Evolutionary conservation across 1,284 basidiomycete species (phyloP).

Genomic region (Cutaneotrichosporon mucoides): DNA sequence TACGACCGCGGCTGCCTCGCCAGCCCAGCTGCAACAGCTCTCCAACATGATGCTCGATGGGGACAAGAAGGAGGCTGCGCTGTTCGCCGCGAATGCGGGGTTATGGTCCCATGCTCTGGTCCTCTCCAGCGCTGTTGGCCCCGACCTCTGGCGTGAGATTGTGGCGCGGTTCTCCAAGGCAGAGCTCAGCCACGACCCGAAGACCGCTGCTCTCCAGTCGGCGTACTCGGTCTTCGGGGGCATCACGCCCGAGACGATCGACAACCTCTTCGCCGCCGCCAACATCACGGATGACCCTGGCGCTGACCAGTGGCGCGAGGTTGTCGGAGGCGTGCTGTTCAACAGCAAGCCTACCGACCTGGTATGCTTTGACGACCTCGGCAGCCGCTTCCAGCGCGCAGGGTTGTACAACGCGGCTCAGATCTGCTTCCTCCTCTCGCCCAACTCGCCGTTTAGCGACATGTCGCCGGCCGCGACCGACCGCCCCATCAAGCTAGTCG

Average conservation of each 20-base stretch:
- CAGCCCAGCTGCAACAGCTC: slow-evolving; percentile 64
- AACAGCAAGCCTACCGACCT: slow-evolving; percentile 61
- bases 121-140: slow-evolving; percentile 88
- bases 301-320: slow-evolving; percentile 71
- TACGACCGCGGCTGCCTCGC: slow-evolving; percentile 39
- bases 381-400: slow-evolving; percentile 70
- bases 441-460: slow-evolving; percentile 70
- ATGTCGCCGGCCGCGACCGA: slow-evolving; percentile 32
- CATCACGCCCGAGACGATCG: slow-evolving; percentile 20
- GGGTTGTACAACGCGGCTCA: slow-evolving; percentile 83
- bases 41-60: slow-evolving; percentile 74
- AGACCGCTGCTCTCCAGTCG: slow-evolving; percentile 56
- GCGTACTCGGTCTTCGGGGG: slow-evolving; percentile 85
- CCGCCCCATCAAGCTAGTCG: slow-evolving; percentile 37
- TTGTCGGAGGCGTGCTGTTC: slow-evolving; percentile 75
- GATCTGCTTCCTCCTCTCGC: slow-evolving; percentile 74
- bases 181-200: slow-evolving; percentile 59
- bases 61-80: slow-evolving; percentile 79
- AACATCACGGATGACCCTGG: slow-evolving; percentile 37
- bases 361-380: slow-evolving; percentile 75
- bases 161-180: slow-evolving; percentile 78
- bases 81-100: slow-evolving; percentile 78
- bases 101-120: slow-evolving; percentile 96
- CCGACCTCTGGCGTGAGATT: slow-evolving; percentile 87
- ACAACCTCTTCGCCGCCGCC: slow-evolving; percentile 33